Conservation (phyloP, 2,329 filamentous ascomycete genomes). For the Penicillium crustosum region DNA sequence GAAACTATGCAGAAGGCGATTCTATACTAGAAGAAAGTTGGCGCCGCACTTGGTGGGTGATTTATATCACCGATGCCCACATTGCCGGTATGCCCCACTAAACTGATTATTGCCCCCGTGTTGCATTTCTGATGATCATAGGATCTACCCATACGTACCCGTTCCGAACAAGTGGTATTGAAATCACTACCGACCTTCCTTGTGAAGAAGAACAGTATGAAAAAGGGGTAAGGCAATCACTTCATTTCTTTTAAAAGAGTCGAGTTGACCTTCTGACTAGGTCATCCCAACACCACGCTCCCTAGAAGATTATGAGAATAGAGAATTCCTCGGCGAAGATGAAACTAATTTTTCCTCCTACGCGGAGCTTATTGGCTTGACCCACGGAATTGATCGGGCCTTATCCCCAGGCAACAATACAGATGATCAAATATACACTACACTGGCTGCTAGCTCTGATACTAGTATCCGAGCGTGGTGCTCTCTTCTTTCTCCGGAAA, state of each 20-base stretch:
- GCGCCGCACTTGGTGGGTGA: slow-evolving; percentile 35
- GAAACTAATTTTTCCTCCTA: slow-evolving; percentile 31
- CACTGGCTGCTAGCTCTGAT: background rate
- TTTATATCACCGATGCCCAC: slow-evolving; percentile 74
- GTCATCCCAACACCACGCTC: slow-evolving; percentile 23
- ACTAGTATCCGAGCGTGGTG: slow-evolving; percentile 39
- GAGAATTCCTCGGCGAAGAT: slow-evolving; percentile 27
- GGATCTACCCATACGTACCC: slow-evolving; percentile 22
- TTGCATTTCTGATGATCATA: background rate
- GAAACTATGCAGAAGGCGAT: background rate
- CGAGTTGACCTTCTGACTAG: background rate
- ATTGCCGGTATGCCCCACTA: slow-evolving; percentile 59
- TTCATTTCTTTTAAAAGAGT: background rate
- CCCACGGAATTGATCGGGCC: slow-evolving; percentile 22
- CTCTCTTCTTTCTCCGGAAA: slow-evolving; percentile 37
- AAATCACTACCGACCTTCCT: slow-evolving; percentile 27
- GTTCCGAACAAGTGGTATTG: slow-evolving; percentile 22
- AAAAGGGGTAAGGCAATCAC: slow-evolving; percentile 23
- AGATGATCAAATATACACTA: background rate
- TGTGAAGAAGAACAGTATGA: slow-evolving; percentile 31
- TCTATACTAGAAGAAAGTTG: slow-evolving; percentile 46
- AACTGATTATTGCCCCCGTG: background rate
- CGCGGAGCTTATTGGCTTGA: slow-evolving; percentile 30
- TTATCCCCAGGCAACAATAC: slow-evolving; percentile 21
- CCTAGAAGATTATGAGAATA: slow-evolving; percentile 32